These are phyloP conservation scores for Telopea speciosissima DNA, from an alignment of 177 flowering plant genomes.

Conservation along the genomic window DNA sequence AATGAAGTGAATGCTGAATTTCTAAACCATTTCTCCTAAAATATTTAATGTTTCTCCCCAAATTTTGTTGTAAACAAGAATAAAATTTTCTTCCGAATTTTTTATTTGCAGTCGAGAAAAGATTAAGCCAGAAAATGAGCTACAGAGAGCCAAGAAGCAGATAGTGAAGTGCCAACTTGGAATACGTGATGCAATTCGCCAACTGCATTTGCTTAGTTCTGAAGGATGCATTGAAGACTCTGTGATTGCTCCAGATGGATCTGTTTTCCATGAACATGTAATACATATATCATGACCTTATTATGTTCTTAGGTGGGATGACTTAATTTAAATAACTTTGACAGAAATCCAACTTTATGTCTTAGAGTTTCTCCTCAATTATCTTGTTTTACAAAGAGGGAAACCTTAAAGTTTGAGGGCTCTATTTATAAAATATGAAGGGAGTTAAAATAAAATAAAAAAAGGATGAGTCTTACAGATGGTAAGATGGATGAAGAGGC, in stretches of 20 bases:
- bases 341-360: neutral
- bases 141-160: slow-evolving; percentile 80
- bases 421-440: too few relatives aligned
- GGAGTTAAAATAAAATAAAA: too few relatives aligned
- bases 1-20: neutral
- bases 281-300: slow-evolving; percentile 1
- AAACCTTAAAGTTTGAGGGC: too few relatives aligned
- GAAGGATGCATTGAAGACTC: slow-evolving; percentile 76
- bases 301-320: neutral
- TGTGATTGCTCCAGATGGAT: slow-evolving; percentile 80
- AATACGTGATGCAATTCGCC: slow-evolving; percentile 78
- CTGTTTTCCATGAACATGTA: slow-evolving; percentile 96
- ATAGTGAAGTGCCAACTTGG: slow-evolving; percentile 88
- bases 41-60: too few relatives aligned
- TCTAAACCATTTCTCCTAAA: neutral
- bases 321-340: neutral
- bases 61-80: neutral
- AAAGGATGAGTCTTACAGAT: neutral
- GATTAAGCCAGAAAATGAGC: slow-evolving; percentile 86
- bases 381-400: neutral
- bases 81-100: slow-evolving; percentile 1
- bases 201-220: slow-evolving; percentile 74
- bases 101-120: slow-evolving; percentile 71
- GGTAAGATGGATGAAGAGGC: neutral
- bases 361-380: neutral